Evolutionary conservation across 495 filamentous ascomycete genomes (phyloP).

Genomic region (Halenospora varia): DNA sequence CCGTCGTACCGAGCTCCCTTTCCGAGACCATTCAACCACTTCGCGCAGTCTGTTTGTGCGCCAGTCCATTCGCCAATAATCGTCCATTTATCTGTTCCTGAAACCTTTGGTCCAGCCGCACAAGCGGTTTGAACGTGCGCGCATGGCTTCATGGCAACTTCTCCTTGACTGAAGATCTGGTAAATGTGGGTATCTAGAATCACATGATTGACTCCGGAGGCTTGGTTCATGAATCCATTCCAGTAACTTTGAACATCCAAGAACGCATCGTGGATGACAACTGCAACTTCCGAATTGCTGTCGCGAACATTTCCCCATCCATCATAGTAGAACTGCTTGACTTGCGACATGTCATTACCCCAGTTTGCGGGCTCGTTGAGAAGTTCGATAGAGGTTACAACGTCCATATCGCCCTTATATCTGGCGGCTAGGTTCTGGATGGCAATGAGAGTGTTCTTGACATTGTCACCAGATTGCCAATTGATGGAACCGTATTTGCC

Average conservation of each 20-base stretch:
- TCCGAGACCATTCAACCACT: slow-evolving; percentile 65
- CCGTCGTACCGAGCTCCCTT: slow-evolving; percentile 70
- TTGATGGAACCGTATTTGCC: slow-evolving; percentile 60
- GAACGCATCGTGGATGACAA: slow-evolving; percentile 70
- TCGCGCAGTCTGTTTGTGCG: slow-evolving; percentile 72
- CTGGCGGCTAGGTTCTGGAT: slow-evolving; percentile 53
- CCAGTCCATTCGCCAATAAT: slow-evolving; percentile 69
- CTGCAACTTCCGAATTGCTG: slow-evolving; percentile 46
- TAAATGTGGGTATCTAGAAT: slow-evolving; percentile 70
- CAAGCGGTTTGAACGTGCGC: slow-evolving; percentile 51
- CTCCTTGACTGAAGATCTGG: slow-evolving; percentile 59
- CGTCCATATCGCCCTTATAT: slow-evolving; percentile 57
- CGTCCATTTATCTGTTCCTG: slow-evolving; percentile 62
- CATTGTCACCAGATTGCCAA: slow-evolving; percentile 58
- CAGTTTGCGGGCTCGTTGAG: slow-evolving; percentile 64
- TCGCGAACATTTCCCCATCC: slow-evolving; percentile 51
- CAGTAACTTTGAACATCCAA: slow-evolving; percentile 53
- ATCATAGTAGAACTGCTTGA: slow-evolving; percentile 63
- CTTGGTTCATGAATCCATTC: slow-evolving; percentile 65
- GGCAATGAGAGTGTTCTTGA: slow-evolving; percentile 52
- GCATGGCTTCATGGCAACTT: slow-evolving; percentile 45
- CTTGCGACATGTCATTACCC: slow-evolving; percentile 42
- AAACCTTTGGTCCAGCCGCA: slow-evolving; percentile 41
- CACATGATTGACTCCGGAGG: slow-evolving; percentile 50
- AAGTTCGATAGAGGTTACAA: slow-evolving; percentile 66